Evolutionary conservation across 108 stramenopile genomes (phyloP), one percentile per base, ranked within the genome.

Genomic region (Schizochytrium sp.): DNA sequence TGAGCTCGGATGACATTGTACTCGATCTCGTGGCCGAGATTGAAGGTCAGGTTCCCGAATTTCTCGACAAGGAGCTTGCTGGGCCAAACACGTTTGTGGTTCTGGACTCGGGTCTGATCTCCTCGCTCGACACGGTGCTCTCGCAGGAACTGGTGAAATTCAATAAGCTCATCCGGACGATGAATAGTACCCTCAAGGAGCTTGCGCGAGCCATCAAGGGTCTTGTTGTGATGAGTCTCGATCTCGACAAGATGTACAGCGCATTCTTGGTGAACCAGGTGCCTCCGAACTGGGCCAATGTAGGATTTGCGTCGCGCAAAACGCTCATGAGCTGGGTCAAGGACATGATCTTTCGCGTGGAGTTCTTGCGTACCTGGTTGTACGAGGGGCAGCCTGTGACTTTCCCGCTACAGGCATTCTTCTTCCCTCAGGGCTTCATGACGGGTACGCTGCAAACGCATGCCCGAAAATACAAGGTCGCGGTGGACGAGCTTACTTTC

Each of bases 391-490:
- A 93, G 90, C 94, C 94, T 16, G 63, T 44, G 25, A 57, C 44
- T 45, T 95, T 95, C 87, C 92, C 93, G 5, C 58, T 95, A 18
- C 93, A 92, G 10, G 94, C 93, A 19, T 95, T 95, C 88, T 95
- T 95, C 91, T 95, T 95, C 72, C 94, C 94, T 12, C 94, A 95
- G 72, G 94, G 94, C 21, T 95, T 95, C 91, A 95, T 95, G 94
- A 95, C 94, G 44, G 94, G 94, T 5, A 93, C 94, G 16, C 88
- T 95, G 53, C 94, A 95, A 91, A 95, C 93, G 5, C 93, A 91
- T 72, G 94, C 94, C 29, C 63, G 94, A 41, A 94, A 93, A 89
- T 92, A 93, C 89, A 72, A 91, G 90, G 92, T 93, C 23, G 93
- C 94, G 19, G 94, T 95, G 48, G 94, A 95, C 90, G 92, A 92